These are phyloP conservation scores for Stereum hirsutum DNA, from an alignment of 1,284 basidiomycete genomes.

Conservation along the genomic window DNA sequence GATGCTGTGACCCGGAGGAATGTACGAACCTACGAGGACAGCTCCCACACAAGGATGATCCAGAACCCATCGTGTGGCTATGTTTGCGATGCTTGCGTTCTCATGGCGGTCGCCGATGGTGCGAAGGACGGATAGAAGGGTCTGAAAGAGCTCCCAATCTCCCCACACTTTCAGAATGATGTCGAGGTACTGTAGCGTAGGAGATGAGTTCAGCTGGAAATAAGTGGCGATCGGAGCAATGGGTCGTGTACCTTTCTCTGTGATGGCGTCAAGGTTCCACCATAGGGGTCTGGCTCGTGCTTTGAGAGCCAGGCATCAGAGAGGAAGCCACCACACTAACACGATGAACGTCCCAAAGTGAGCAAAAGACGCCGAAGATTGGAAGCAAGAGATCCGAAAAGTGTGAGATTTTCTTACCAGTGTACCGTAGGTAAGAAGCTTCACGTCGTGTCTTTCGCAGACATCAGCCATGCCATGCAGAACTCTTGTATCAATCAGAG, in stretches of 20 bases:
- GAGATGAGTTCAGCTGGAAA: not conserved
- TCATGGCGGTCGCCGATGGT: constrained; percentile 59
- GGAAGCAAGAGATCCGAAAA: not conserved
- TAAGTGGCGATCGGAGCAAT: constrained; percentile 5
- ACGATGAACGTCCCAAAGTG: constrained; percentile 2
- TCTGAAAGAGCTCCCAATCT: constrained; percentile 65
- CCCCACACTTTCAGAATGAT: constrained; percentile 76
- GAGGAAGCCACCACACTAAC: constrained; percentile 74
- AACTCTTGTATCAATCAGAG: constrained; percentile 69
- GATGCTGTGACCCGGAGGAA: constrained; percentile 2
- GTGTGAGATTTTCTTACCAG: constrained; percentile 37
- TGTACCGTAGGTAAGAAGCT: constrained; percentile 74
- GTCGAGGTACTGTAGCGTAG: constrained; percentile 59
- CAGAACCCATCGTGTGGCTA: constrained; percentile 75
- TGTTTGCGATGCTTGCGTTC: constrained; percentile 64
- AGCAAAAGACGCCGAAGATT: constrained; percentile 1
- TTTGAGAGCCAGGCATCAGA: constrained; percentile 65
- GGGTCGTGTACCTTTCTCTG: constrained; percentile 58
- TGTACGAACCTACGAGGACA: constrained; percentile 59
- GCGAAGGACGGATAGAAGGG: constrained; percentile 47
- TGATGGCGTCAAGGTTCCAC: constrained; percentile 56
- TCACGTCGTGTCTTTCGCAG: constrained; percentile 62
- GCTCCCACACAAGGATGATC: constrained; percentile 73
- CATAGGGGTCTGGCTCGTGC: constrained; percentile 64
- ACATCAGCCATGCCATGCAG: constrained; percentile 70